Percentiles rank a stretch among this genome's conserved stretches.
phyloP scores from a whole-genome alignment of 352 stramenopile genomes.

The Phytopythium aichiense region DNA sequence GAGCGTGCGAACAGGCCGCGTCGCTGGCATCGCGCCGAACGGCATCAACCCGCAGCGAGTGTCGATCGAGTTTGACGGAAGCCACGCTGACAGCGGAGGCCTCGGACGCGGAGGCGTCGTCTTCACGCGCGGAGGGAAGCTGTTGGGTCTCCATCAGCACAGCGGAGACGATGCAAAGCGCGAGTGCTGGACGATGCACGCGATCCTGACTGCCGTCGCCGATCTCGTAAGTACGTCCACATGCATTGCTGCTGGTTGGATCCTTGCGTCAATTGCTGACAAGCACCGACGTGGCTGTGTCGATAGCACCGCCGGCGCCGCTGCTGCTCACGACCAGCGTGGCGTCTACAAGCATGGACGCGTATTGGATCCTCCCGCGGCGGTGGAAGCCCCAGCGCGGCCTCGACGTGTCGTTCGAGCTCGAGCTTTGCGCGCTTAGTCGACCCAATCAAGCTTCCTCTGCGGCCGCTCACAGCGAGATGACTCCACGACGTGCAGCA shows the following conservation, averaged over 20 bases:
- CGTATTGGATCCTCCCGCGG: slow-evolving; percentile 55
- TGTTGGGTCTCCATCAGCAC: slow-evolving; percentile 51
- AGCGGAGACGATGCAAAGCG: slow-evolving; percentile 29
- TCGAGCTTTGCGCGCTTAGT: slow-evolving; percentile 33
- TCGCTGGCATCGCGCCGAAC: slow-evolving; percentile 40
- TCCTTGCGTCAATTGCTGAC: not conserved
- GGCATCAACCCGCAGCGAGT: slow-evolving; percentile 41
- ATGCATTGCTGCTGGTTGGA: not conserved
- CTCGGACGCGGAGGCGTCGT: slow-evolving; percentile 13
- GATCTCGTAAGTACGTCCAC: slow-evolving; percentile 59
- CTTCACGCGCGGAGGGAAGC: slow-evolving; percentile 55
- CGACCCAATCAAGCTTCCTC: not conserved
- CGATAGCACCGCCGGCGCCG: slow-evolving; percentile 44
- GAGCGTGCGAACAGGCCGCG: slow-evolving; percentile 31
- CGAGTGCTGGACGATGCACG: slow-evolving; percentile 48
- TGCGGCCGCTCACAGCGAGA: not conserved
- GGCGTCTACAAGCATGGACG: slow-evolving; percentile 31
- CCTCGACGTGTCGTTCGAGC: slow-evolving; percentile 41
- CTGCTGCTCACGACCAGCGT: slow-evolving; percentile 52
- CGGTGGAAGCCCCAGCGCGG: slow-evolving; percentile 37
- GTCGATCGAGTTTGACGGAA: slow-evolving; percentile 41
- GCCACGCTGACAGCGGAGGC: slow-evolving; percentile 4
- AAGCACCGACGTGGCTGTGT: not conserved
- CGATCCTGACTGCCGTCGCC: slow-evolving; percentile 39
- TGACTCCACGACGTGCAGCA: not conserved